Base-by-base conservation (phyloP, 2,329 filamentous ascomycete species). In the Fragosphaeria purpurea region DNA sequence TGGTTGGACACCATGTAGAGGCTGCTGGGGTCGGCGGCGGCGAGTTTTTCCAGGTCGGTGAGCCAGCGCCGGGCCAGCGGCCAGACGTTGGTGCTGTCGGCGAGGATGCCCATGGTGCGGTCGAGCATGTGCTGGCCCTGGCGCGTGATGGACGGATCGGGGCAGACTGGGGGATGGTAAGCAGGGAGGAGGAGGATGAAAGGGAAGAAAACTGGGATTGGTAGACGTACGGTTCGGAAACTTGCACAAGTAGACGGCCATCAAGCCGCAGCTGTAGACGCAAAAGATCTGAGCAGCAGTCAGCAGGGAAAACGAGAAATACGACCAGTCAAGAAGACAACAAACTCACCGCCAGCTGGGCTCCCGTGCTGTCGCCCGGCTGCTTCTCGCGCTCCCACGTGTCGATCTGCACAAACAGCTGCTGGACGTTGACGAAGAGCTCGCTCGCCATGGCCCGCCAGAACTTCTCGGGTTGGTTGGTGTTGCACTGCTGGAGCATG, bases 241-340 rank as follows among this genome's bases (percentile, higher is more conserved):
- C 57, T 72, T 72, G 58, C 67, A 72, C 1, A 77, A 60, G 46
- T 77, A 77, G 1, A 69, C 68, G 5, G 72, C 69, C 53, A 76
- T 69, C 5, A 76, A 58, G 12, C 71, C 73, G 53, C 73, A 76
- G 32, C 68, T 73, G 47, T 77, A 77, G 11, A 76, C 72, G 47
- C 71, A 74, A 51, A 77, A 76, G 1, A 72, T 62, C 62, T 70
- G 44, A 30, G 30, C 10, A 2, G 41, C 7, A 31, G 47, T 50
- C 44, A 45, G 42, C 13, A 22, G 22, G 4, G 22, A 22, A 35
- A 31, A 12, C 5, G 22, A 9, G n/a, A 35, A 6, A 10, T 9
- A 4, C 11, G n/a, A 30, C 11, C 7, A n/a, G 22, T 13, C 11
- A 34, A 10, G 34, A 47, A 13, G 11, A 47, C 5, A 30, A 5